Evolutionary conservation across 1,284 basidiomycete genomes (phyloP).

Genomic region (Phellinidium pouzarii): DNA sequence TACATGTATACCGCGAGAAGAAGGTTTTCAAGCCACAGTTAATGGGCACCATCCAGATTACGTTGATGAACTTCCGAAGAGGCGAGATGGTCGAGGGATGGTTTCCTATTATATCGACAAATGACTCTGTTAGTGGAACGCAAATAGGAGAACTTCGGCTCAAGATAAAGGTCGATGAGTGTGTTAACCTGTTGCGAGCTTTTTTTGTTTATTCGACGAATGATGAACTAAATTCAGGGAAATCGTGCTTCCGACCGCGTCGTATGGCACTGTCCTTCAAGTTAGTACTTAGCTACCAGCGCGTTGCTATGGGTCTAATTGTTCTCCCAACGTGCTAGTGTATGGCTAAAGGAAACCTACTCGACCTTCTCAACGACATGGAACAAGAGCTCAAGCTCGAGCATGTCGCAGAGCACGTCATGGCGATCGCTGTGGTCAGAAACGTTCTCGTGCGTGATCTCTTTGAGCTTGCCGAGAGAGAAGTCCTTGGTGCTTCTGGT

Average conservation of each 20-base stretch:
- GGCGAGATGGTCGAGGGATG: slow-evolving; percentile 72
- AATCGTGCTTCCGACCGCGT: slow-evolving; percentile 59
- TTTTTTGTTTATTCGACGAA: slow-evolving; percentile 19
- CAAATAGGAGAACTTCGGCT: slow-evolving; percentile 71
- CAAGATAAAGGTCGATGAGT: slow-evolving; percentile 72
- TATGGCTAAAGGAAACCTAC: slow-evolving; percentile 40
- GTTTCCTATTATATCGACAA: slow-evolving; percentile 65
- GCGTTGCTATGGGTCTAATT: not conserved
- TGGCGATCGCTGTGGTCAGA: slow-evolving; percentile 62
- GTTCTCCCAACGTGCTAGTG: not conserved
- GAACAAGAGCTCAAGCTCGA: slow-evolving; percentile 61
- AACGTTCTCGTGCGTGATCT: slow-evolving; percentile 60
- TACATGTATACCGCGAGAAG: slow-evolving; percentile 63
- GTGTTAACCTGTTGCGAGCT: slow-evolving; percentile 29
- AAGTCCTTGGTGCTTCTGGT: slow-evolving; percentile 50
- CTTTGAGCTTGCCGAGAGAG: slow-evolving; percentile 55
- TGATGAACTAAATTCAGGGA: slow-evolving; percentile 46
- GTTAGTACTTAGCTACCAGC: slow-evolving; percentile 30
- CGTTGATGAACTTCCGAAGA: slow-evolving; percentile 62
- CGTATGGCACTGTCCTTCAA: slow-evolving; percentile 49
- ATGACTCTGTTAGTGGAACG: slow-evolving; percentile 40
- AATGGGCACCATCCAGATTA: slow-evolving; percentile 59
- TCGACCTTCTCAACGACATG: slow-evolving; percentile 70
- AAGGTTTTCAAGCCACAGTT: slow-evolving; percentile 45
- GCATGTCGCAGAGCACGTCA: slow-evolving; percentile 49